phyloP scores from a whole-genome alignment of 768 basidiomycete species.

The Mycena chlorophos region DNA sequence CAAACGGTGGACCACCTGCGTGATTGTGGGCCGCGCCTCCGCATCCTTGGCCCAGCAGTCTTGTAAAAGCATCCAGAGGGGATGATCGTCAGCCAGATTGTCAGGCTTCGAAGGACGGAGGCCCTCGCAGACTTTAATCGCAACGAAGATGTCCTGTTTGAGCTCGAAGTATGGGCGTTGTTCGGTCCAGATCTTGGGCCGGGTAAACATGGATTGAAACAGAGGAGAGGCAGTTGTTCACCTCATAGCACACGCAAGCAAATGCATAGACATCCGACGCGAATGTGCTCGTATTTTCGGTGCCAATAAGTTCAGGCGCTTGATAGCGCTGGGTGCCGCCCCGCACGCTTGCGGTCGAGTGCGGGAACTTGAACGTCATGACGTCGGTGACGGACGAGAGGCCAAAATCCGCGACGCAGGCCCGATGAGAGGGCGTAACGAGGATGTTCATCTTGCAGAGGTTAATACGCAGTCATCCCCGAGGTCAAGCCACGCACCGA shows the following conservation, averaged over 20 bases:
- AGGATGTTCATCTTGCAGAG: constrained; percentile 17
- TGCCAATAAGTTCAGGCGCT: constrained; percentile 10
- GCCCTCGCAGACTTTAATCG: background rate
- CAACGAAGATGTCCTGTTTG: constrained; percentile 1
- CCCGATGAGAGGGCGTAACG: constrained; percentile 18
- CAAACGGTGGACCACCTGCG: constrained; percentile 10
- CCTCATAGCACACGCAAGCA: constrained; percentile 19
- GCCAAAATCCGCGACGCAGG: constrained; percentile 22
- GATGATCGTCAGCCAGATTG: background rate
- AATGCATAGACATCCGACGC: constrained; percentile 17
- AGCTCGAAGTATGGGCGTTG: constrained; percentile 10
- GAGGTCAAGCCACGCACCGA: constrained; percentile 10
- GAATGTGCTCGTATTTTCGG: background rate
- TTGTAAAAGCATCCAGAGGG: constrained; percentile 13
- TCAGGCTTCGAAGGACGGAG: constrained; percentile 10
- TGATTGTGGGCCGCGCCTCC: constrained; percentile 1
- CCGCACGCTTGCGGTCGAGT: constrained; percentile 7
- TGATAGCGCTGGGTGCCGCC: constrained; percentile 14
- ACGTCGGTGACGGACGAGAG: constrained; percentile 16
- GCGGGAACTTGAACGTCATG: constrained; percentile 9
- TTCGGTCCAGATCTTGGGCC: constrained; percentile 14
- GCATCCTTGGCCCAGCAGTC: constrained; percentile 11
- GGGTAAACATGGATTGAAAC: too few species aligned
- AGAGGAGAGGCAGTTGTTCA: background rate
- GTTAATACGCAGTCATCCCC: background rate